phyloP scores from a whole-genome alignment of 495 filamentous ascomycete genomes.

The Articulospora tetracladia region DNA sequence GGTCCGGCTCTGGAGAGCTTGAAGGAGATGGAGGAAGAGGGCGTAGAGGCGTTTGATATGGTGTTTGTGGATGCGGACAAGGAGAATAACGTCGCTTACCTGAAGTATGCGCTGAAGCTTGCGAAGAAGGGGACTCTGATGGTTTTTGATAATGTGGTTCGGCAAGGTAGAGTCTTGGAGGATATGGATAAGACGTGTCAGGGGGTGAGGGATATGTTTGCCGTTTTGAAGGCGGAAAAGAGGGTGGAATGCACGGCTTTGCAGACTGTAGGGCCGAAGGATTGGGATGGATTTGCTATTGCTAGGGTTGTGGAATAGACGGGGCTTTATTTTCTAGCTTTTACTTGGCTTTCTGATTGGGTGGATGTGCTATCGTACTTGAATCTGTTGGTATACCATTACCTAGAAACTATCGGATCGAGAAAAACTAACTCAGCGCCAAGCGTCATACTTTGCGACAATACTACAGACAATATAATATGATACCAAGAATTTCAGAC shows the following conservation, averaged over 20 bases:
- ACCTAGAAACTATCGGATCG: too few species aligned
- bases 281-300: slow-evolving; percentile 21
- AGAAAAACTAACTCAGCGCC: too few species aligned
- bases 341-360: too few species aligned
- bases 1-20: slow-evolving; percentile 12
- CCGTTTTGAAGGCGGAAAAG: slow-evolving; percentile 15
- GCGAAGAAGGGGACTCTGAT: slow-evolving; percentile 10
- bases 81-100: slow-evolving; percentile 15
- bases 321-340: too few species aligned
- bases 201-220: slow-evolving; percentile 15
- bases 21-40: slow-evolving; percentile 8
- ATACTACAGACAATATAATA: too few species aligned
- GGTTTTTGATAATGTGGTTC: slow-evolving; percentile 19
- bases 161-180: slow-evolving; percentile 1
- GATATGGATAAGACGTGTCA: background rate
- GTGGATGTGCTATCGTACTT: too few species aligned
- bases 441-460: too few species aligned
- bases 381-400: too few species aligned
- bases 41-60: slow-evolving; percentile 13
- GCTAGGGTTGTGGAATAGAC: slow-evolving; percentile 15
- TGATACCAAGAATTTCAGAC: too few species aligned
- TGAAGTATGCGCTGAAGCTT: slow-evolving; percentile 8
- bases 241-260: slow-evolving; percentile 18
- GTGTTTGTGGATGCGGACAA: slow-evolving; percentile 24
- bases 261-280: slow-evolving; percentile 19